phyloP scores from a whole-genome alignment of 768 basidiomycete genomes.

The Termitomyces sp. region DNA sequence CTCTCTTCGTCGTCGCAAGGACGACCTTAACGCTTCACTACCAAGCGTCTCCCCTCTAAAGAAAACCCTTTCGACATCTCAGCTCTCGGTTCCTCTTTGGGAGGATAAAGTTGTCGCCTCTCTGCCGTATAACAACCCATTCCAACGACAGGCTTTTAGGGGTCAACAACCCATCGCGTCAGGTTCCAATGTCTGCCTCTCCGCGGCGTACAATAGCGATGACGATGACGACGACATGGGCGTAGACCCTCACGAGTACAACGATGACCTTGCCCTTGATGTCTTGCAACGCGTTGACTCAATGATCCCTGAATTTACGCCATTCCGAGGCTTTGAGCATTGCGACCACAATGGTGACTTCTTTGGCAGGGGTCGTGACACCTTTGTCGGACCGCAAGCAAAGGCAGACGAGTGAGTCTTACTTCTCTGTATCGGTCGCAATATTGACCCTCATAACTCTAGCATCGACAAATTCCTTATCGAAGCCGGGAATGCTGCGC shows the following conservation, averaged over 20 bases:
- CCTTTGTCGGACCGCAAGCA: constrained; percentile 42
- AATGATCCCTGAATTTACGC: constrained; percentile 20
- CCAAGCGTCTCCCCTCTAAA: neutral
- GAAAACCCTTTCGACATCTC: neutral
- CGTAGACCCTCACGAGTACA: constrained; percentile 10
- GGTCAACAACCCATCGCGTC: constrained; percentile 14
- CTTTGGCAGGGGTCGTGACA: constrained; percentile 42
- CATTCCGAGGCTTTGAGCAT: constrained; percentile 24
- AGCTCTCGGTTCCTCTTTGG: neutral
- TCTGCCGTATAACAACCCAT: no score
- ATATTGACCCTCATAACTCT: neutral
- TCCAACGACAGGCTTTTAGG: neutral
- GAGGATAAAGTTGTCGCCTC: neutral
- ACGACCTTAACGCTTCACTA: neutral
- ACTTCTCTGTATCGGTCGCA: neutral
- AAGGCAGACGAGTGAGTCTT: constrained; percentile 46
- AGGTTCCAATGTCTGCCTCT: constrained; percentile 13
- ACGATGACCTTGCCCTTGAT: constrained; percentile 12
- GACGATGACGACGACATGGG: constrained; percentile 4
- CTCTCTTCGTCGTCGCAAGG: neutral
- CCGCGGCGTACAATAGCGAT: neutral
- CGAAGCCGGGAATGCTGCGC: constrained; percentile 52
- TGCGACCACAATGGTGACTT: constrained; percentile 44
- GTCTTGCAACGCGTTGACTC: constrained; percentile 7
- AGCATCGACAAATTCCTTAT: constrained; percentile 55